Conservation (phyloP, 768 basidiomycete species). For the Daedalea quercina region DNA sequence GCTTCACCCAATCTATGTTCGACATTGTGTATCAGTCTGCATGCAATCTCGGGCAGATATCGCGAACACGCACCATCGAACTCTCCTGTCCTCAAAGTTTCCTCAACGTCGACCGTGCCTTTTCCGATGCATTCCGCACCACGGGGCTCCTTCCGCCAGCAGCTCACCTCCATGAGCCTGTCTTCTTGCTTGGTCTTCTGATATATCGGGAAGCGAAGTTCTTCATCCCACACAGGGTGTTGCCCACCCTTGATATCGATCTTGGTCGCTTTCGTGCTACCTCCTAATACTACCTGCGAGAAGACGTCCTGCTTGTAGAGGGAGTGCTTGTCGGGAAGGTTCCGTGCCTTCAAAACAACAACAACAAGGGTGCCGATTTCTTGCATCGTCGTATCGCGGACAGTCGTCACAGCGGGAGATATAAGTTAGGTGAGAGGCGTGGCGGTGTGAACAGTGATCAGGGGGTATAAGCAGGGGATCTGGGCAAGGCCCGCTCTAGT, state of each 20-base stretch:
- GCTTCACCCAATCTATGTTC: slow-evolving; percentile 59
- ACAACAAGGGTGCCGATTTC: slow-evolving; percentile 76
- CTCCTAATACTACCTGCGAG: slow-evolving; percentile 54
- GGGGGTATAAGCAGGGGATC: background rate
- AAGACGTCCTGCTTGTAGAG: slow-evolving; percentile 93
- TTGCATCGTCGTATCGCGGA: background rate
- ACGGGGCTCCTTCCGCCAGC: slow-evolving; percentile 74
- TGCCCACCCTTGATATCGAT: slow-evolving; percentile 85
- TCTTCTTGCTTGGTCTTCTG: slow-evolving; percentile 47
- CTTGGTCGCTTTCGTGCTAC: slow-evolving; percentile 59
- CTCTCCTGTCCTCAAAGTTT: slow-evolving; percentile 79
- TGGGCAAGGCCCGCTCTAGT: background rate
- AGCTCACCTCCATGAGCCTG: slow-evolving; percentile 64
- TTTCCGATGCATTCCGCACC: slow-evolving; percentile 74
- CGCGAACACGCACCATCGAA: slow-evolving; percentile 70
- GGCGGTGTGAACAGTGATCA: too few species aligned
- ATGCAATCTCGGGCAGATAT: background rate
- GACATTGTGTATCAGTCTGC: slow-evolving; percentile 1
- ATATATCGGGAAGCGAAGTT: slow-evolving; percentile 67
- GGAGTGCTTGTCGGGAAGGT: slow-evolving; percentile 74
- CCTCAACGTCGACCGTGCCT: slow-evolving; percentile 66
- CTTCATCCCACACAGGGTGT: slow-evolving; percentile 89
- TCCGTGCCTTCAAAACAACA: slow-evolving; percentile 79
- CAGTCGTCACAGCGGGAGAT: too few species aligned
- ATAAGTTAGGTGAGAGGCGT: too few species aligned